A percentile compares a stretch with the other conserved stretches of the same genome.
These are phyloP conservation scores for Paramyrothecium roridum DNA, from an alignment of 2,329 filamentous ascomycete species.

Conservation along the genomic window DNA sequence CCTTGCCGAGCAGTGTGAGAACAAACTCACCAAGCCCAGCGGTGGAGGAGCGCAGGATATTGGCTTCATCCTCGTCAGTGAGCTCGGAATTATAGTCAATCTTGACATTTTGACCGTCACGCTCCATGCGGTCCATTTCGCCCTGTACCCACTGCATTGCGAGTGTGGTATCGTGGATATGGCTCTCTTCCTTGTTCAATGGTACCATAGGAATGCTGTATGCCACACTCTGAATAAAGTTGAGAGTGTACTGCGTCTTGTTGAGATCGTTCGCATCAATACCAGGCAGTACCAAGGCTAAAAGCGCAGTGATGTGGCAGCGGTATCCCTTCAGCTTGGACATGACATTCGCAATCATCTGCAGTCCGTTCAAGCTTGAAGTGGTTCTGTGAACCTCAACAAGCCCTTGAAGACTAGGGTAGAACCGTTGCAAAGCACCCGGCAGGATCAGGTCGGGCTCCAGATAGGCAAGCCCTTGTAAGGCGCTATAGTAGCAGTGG, in stretches of 20 bases:
- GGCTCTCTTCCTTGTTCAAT: constrained; percentile 56
- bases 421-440: constrained; percentile 91
- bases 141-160: constrained; percentile 92
- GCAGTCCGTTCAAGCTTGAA: constrained; percentile 85
- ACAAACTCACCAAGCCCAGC: constrained; percentile 93
- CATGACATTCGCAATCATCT: constrained; percentile 90
- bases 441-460: constrained; percentile 91
- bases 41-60: constrained; percentile 88
- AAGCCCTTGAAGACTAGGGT: constrained; percentile 91
- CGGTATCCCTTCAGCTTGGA: constrained; percentile 92
- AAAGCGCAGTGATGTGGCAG: constrained; percentile 88
- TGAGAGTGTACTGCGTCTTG: constrained; percentile 91
- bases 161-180: constrained; percentile 69
- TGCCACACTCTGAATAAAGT: constrained; percentile 92
- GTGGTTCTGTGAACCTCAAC: constrained; percentile 97
- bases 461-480: constrained; percentile 85
- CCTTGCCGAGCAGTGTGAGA: constrained; percentile 83
- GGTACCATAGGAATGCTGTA: constrained; percentile 94
- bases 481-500: constrained; percentile 83
- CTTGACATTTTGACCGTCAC: constrained; percentile 77
- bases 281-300: constrained; percentile 90
- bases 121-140: constrained; percentile 92
- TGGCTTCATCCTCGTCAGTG: constrained; percentile 79
- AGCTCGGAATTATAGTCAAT: constrained; percentile 83
- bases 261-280: constrained; percentile 97